Conservation (phyloP, 148 eudicot genomes). For the Spergularia bocconei region DNA sequence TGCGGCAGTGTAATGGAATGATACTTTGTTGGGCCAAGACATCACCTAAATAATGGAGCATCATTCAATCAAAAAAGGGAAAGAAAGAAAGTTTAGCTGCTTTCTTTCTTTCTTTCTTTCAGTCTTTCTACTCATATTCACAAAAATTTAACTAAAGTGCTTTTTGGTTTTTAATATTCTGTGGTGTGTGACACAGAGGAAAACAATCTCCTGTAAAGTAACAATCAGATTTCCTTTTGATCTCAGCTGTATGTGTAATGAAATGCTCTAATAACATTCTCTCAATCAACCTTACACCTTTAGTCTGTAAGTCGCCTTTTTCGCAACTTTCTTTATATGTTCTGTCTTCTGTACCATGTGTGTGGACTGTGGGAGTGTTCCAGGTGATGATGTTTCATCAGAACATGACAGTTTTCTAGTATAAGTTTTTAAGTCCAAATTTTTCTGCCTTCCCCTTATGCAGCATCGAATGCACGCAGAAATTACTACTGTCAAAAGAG, state of each 20-base stretch:
- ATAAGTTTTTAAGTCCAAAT: not conserved
- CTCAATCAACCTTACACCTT: too few species aligned
- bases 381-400: conserved; percentile 7
- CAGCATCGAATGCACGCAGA: too few species aligned
- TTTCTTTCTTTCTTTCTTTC: conserved; percentile 7
- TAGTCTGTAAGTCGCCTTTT: not conserved
- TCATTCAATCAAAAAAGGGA: conserved; percentile 25
- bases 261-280: too few species aligned
- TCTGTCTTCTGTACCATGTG: not conserved
- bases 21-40: conserved; percentile 18
- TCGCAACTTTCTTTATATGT: conserved; percentile 7
- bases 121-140: not conserved
- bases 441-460: too few species aligned
- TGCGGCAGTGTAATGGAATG: conserved; percentile 19
- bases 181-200: conserved; percentile 14
- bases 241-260: too few species aligned
- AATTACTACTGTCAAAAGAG: too few species aligned
- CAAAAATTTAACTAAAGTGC: conserved; percentile 13
- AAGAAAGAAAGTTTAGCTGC: conserved; percentile 15
- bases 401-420: conserved; percentile 11
- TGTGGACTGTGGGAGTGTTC: conserved; percentile 8
- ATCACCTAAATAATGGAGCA: conserved; percentile 30
- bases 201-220: conserved; percentile 19
- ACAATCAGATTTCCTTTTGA: not conserved
- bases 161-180: not conserved